Base-by-base conservation (phyloP, 495 filamentous ascomycete species). In the Aspergillus diversus region DNA sequence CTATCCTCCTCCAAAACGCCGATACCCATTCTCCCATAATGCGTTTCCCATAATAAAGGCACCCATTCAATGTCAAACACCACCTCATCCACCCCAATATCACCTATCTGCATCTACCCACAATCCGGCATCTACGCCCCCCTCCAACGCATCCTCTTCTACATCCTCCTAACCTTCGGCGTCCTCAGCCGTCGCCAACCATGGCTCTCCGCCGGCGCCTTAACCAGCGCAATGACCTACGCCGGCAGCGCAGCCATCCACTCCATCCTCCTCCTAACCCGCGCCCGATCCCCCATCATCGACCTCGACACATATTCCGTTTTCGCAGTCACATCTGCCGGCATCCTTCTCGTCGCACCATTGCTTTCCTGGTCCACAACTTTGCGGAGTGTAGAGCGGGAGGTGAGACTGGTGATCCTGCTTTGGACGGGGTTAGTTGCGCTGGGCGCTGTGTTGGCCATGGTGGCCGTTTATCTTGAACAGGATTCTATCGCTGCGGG, bases 61-160 rank as follows among this genome's bases (percentile, higher is more conserved):
- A 27, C 21, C 21, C 21, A 1, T 27, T 27, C 21, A 27, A 27
- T 27, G 21, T 27, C 21, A 27, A 27, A 27, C 21, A 27, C 21
- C 1, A 27, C 21, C 21, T 2, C 1, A 2, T 27, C 21, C 1
- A 39, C 12, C 33, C 53, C 13, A 33, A 55, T 16, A n/a, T n/a
- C n/a, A n/a, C 0, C 39, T 39, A 33, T 55, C 33, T 55, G 53
- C 33, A 21, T 55, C 5, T 55, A 55, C 15, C 53, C 53, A 16
- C 33, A 37, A 8, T 55, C 53, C 6, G 53, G 53, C 1, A 33
- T 55, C 5, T 55, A 55, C 17, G 53, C 33, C 33, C 53, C 53
- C 15, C 33, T 55, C 33, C 53, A 55, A 32, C 53, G 53, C 9
- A 37, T 55, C 17, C 53, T 55, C 15, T 55, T 55, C 53, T 55